Conservation (phyloP, 2,329 filamentous ascomycete species). For the Penicillium psychrosexuale region DNA sequence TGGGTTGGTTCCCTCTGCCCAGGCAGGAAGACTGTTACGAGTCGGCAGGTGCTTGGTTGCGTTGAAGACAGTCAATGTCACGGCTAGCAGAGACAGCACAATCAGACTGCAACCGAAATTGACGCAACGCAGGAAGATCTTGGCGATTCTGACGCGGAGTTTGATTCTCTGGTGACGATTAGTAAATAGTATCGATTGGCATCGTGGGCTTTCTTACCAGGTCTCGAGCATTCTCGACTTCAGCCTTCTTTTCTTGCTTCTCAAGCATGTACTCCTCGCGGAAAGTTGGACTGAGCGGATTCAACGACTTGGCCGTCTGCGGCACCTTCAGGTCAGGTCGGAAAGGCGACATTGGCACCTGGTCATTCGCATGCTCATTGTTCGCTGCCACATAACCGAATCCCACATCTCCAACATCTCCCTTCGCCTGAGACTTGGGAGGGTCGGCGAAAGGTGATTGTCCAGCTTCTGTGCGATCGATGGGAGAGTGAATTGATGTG, state of each 20-base stretch:
- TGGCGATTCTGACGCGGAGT: conserved; percentile 83
- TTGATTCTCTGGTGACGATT: conserved; percentile 72
- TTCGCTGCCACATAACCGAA: conserved; percentile 80
- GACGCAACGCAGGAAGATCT: conserved; percentile 89
- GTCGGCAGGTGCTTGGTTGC: conserved; percentile 71
- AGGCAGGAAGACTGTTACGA: conserved; percentile 78
- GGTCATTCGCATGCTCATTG: conserved; percentile 49
- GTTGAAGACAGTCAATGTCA: conserved; percentile 91
- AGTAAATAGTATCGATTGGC: conserved; percentile 33
- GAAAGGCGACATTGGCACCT: conserved; percentile 70
- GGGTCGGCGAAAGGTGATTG: conserved; percentile 54
- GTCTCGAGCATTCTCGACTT: conserved; percentile 83
- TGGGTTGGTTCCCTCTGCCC: conserved; percentile 72
- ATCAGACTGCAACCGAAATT: conserved; percentile 97
- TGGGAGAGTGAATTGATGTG: conserved; percentile 61
- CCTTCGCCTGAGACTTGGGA: conserved; percentile 50
- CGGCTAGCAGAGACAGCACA: conserved; percentile 81
- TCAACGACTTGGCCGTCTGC: conserved; percentile 71
- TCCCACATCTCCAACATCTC: conserved; percentile 72
- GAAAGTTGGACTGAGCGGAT: conserved; percentile 88
- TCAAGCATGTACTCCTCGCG: conserved; percentile 82
- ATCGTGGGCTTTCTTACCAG: conserved; percentile 60
- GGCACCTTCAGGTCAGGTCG: conserved; percentile 90
- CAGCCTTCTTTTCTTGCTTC: conserved; percentile 75
- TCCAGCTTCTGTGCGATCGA: conserved; percentile 47